Evolutionary conservation across 208 protist genomes (phyloP).

Genomic region (Crithidia expoeki): DNA sequence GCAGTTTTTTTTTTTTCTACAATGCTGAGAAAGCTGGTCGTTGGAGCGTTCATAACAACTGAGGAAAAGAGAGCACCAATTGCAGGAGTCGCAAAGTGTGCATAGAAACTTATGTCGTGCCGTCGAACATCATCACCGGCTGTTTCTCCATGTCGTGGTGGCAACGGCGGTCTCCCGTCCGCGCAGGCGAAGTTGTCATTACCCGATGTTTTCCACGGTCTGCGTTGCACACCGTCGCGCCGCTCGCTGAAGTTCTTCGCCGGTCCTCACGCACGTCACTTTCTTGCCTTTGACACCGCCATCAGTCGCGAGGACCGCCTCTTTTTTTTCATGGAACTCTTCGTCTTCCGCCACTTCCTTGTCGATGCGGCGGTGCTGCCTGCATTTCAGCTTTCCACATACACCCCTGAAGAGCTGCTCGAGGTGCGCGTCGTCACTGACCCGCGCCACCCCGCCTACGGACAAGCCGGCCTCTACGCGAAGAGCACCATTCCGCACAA

Average conservation of each 20-base stretch:
- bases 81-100: too few species aligned
- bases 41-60: too few species aligned
- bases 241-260: constrained; percentile 75
- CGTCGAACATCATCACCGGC: not conserved
- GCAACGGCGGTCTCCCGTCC: not conserved
- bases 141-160: not conserved
- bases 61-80: too few species aligned
- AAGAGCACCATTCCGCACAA: constrained; percentile 67
- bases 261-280: constrained; percentile 57
- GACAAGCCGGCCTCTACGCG: constrained; percentile 86
- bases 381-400: constrained; percentile 41
- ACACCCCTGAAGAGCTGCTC: constrained; percentile 75
- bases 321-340: constrained; percentile 69
- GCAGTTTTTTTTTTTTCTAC: too few species aligned
- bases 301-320: constrained; percentile 76
- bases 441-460: constrained; percentile 80
- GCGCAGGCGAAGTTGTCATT: not conserved
- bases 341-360: constrained; percentile 50
- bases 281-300: constrained; percentile 74
- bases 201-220: constrained; percentile 22
- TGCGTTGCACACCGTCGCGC: constrained; percentile 67
- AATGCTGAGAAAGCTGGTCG: too few species aligned
- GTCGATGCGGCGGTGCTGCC: constrained; percentile 47
- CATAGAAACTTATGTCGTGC: not conserved
- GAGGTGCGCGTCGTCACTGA: constrained; percentile 85